These are phyloP conservation scores for Termitomyces heimii DNA, from an alignment of 768 basidiomycete genomes.

Conservation along the genomic window DNA sequence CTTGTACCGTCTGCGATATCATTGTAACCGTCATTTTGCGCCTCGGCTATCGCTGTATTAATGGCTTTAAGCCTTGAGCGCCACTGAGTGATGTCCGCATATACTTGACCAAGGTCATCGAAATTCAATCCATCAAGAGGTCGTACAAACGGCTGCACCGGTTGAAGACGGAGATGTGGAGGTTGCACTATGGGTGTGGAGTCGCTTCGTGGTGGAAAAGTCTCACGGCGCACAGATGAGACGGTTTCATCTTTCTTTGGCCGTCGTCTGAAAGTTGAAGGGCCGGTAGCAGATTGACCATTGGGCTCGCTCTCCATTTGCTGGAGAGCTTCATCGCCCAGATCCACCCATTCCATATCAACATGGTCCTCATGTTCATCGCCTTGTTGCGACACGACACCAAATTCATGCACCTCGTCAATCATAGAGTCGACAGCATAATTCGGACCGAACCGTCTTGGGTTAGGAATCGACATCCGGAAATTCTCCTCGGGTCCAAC, in stretches of 20 bases:
- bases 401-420: conserved; percentile 32
- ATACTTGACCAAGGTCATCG: conserved; percentile 58
- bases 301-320: conserved; percentile 31
- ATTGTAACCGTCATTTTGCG: conserved; percentile 60
- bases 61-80: conserved; percentile 65
- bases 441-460: conserved; percentile 50
- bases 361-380: conserved; percentile 17
- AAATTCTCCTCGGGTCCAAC: conserved; percentile 23
- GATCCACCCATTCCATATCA: conserved; percentile 57
- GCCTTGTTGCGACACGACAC: conserved; percentile 20
- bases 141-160: conserved; percentile 64
- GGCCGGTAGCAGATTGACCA: conserved; percentile 26
- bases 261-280: conserved; percentile 30
- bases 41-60: conserved; percentile 66
- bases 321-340: conserved; percentile 40
- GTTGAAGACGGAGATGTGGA: conserved; percentile 66
- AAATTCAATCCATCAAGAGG: conserved; percentile 70
- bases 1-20: conserved; percentile 66
- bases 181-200: conserved; percentile 40
- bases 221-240: conserved; percentile 43
- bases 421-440: conserved; percentile 30
- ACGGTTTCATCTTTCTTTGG: conserved; percentile 30
- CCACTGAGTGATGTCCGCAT: conserved; percentile 65
- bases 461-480: conserved; percentile 45
- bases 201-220: conserved; percentile 54